A percentile compares a stretch with the other conserved stretches of the same genome.
These are phyloP conservation scores for Penicillium flavigenum DNA, from an alignment of 495 filamentous ascomycete genomes.

Conservation along the genomic window DNA sequence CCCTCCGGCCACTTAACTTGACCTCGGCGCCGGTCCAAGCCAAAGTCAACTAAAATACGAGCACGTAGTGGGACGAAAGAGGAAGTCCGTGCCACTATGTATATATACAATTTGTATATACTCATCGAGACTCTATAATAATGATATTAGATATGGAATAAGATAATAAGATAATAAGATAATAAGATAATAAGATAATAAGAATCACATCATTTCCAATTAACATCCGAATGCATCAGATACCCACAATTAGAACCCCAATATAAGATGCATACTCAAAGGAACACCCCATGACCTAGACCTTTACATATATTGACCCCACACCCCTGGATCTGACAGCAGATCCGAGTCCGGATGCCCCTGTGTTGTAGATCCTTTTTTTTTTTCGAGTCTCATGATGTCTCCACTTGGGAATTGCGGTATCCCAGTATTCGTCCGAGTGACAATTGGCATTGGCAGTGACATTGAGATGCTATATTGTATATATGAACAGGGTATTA, in stretches of 20 bases:
- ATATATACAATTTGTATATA: background rate
- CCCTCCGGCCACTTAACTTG: too few species aligned
- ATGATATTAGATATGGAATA: background rate
- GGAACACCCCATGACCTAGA: slow-evolving; percentile 8
- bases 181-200: background rate
- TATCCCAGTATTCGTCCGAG: slow-evolving; percentile 3
- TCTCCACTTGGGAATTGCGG: slow-evolving; percentile 15
- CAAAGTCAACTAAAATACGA: background rate
- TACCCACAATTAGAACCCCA: background rate
- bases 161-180: background rate
- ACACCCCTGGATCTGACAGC: slow-evolving; percentile 26
- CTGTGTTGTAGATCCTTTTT: slow-evolving; percentile 22
- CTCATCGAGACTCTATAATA: background rate
- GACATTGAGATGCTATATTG: background rate
- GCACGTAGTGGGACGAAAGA: background rate
- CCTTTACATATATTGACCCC: slow-evolving; percentile 1
- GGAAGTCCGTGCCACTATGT: background rate
- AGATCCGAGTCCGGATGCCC: slow-evolving; percentile 11
- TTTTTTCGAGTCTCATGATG: slow-evolving; percentile 31
- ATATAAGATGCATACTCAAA: background rate
- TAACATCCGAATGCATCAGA: background rate
- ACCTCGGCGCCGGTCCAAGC: too few species aligned
- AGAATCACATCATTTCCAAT: too few species aligned
- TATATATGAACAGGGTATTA: too few species aligned
- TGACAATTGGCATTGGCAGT: background rate